Conservation (phyloP, 805 yeast species). For the Candida pseudofarinosa region DNA sequence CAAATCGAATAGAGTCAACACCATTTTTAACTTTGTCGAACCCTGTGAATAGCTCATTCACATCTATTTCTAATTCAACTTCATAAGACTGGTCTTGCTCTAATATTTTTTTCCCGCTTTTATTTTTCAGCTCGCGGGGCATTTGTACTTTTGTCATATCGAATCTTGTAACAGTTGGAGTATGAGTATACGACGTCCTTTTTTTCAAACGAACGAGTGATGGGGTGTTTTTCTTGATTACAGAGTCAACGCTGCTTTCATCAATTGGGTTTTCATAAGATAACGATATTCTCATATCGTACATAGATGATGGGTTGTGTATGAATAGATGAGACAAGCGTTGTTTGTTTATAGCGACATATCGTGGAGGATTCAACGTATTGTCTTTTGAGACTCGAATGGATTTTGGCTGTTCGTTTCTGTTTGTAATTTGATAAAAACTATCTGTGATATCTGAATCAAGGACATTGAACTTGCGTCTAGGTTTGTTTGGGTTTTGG, state of each 20-base stretch:
- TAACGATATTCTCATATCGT: conserved; percentile 73
- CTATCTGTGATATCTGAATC: conserved; percentile 63
- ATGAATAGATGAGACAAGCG: conserved; percentile 70
- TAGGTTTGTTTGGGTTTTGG: conserved; percentile 21
- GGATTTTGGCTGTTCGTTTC: conserved; percentile 61
- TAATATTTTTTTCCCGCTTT: conserved; percentile 31
- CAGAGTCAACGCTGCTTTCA: conserved; percentile 51
- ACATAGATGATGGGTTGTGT: conserved; percentile 70
- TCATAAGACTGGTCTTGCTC: conserved; percentile 35
- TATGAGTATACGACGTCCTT: conserved; percentile 67
- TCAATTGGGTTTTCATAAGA: conserved; percentile 73
- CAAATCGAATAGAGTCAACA: conserved; percentile 34
- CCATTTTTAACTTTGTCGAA: conserved; percentile 39
- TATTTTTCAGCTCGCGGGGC: conserved; percentile 34
- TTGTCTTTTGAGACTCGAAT: conserved; percentile 66
- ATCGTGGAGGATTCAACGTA: conserved; percentile 56
- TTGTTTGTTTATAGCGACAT: conserved; percentile 68
- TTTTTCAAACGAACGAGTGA: conserved; percentile 63
- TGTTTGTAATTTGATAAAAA: conserved; percentile 55
- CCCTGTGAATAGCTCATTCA: conserved; percentile 35
- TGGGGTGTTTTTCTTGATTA: conserved; percentile 48
- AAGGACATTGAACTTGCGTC: conserved; percentile 53
- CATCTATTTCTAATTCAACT: conserved; percentile 40
- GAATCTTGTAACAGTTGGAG: conserved; percentile 67
- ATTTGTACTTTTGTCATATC: conserved; percentile 62